Percentiles rank a stretch among this genome's conserved stretches.
Conservation (phyloP, 495 filamentous ascomycete species). For the Aspergillus funiculosus region DNA sequence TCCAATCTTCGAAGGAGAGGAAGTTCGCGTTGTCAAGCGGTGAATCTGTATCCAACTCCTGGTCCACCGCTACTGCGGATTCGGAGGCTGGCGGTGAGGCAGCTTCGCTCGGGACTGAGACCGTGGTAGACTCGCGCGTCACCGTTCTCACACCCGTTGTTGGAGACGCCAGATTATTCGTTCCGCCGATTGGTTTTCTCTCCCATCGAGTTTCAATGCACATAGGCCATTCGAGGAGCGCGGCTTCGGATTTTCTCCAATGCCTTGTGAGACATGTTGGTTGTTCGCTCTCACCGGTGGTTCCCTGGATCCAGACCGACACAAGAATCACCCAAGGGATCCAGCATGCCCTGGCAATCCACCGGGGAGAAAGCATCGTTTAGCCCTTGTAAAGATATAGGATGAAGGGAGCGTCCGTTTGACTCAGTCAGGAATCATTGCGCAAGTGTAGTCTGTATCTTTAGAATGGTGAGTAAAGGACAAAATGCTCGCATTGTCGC, state of each 20-base stretch:
- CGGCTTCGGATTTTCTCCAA: conserved; percentile 17
- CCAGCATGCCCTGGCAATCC: conserved; percentile 15
- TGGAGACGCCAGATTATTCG: background rate
- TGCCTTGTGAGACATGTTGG: conserved; percentile 11
- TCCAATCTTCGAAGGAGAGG: conserved; percentile 98
- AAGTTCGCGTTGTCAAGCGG: conserved; percentile 79
- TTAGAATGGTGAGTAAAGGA: background rate
- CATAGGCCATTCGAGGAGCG: conserved; percentile 17
- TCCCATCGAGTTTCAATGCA: conserved; percentile 22
- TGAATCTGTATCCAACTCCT: conserved; percentile 56
- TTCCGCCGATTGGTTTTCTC: background rate
- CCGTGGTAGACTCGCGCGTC: conserved; percentile 1
- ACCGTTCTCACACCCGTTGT: background rate
- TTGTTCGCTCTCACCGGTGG: conserved; percentile 7
- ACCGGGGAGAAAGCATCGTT: conserved; percentile 11
- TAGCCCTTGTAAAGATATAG: too few relatives aligned
- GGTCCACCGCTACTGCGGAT: too few relatives aligned
- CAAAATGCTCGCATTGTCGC: background rate
- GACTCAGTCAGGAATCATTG: conserved; percentile 4
- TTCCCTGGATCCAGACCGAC: conserved; percentile 7
- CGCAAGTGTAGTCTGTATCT: conserved; percentile 1
- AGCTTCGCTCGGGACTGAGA: conserved; percentile 7
- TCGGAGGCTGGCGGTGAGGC: conserved; percentile 9
- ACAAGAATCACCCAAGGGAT: conserved; percentile 10
- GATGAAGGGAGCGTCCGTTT: background rate